phyloP scores from a whole-genome alignment of 805 yeast genomes.

The Pichia cabralensis region DNA sequence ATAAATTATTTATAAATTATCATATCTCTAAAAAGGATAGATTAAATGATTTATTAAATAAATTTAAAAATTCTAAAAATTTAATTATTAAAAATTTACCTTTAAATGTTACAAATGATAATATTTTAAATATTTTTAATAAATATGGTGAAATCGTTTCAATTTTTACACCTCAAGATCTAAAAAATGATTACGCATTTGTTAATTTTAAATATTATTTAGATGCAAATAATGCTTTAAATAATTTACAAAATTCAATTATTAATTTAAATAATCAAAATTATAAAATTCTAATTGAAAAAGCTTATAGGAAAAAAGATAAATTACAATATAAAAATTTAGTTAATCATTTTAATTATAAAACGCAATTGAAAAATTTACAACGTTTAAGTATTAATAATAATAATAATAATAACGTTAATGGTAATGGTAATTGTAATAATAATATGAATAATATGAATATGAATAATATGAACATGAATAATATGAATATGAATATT shows the following conservation, averaged over 20 bases:
- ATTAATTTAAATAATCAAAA: too few relatives aligned
- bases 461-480: too few relatives aligned
- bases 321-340: too few relatives aligned
- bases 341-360: too few relatives aligned
- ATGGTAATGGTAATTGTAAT: too few relatives aligned
- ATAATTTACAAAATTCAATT: background rate
- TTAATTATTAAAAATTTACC: constrained; percentile 48
- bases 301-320: background rate
- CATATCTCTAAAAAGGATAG: constrained; percentile 60
- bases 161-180: constrained; percentile 38
- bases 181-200: constrained; percentile 39
- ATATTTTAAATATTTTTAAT: too few relatives aligned
- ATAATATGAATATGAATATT: too few relatives aligned
- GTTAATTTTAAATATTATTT: constrained; percentile 39
- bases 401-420: too few relatives aligned
- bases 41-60: constrained; percentile 34
- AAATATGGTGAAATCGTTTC: constrained; percentile 42
- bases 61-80: constrained; percentile 39
- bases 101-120: too few relatives aligned
- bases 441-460: too few relatives aligned
- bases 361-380: too few relatives aligned
- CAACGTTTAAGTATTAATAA: too few relatives aligned
- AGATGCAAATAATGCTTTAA: constrained; percentile 33
- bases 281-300: background rate
- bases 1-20: constrained; percentile 43